These are phyloP conservation scores for Hortiboletus flavorubellus DNA, from an alignment of 768 basidiomycete species.

Conservation along the genomic window DNA sequence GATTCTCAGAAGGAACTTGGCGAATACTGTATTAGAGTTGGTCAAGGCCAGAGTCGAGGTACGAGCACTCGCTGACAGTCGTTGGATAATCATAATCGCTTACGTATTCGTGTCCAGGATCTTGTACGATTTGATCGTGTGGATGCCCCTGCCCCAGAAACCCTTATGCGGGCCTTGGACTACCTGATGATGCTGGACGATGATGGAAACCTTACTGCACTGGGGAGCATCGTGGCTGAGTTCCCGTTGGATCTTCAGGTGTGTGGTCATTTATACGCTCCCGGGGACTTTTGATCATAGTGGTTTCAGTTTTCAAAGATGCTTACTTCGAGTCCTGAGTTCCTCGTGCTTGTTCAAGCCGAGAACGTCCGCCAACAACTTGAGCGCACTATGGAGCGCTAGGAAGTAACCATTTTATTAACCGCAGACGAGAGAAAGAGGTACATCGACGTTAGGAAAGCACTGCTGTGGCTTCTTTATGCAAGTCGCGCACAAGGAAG, in stretches of 20 bases:
- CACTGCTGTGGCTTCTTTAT: conserved; percentile 95
- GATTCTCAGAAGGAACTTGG: conserved; percentile 89
- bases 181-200: conserved; percentile 92
- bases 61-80: not conserved
- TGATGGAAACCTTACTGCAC: conserved; percentile 82
- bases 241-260: conserved; percentile 99
- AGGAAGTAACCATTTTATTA: conserved; percentile 73
- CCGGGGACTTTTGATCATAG: not conserved
- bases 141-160: conserved; percentile 93
- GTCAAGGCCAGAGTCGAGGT: conserved; percentile 93
- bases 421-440: conserved; percentile 67
- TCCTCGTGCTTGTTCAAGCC: conserved; percentile 73
- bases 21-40: conserved; percentile 89
- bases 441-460: conserved; percentile 50
- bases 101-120: conserved; percentile 41
- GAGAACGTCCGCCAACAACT: conserved; percentile 92
- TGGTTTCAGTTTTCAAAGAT: conserved; percentile 71
- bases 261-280: conserved; percentile 6
- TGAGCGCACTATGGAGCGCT: conserved; percentile 87
- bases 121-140: conserved; percentile 86
- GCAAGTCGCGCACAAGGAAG: conserved; percentile 95
- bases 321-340: conserved; percentile 91
- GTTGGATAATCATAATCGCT: not conserved
- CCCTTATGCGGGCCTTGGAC: conserved; percentile 94
- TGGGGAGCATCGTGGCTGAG: conserved; percentile 93